Conservation (phyloP, 116 monocot species). For the Iris pallida region DNA sequence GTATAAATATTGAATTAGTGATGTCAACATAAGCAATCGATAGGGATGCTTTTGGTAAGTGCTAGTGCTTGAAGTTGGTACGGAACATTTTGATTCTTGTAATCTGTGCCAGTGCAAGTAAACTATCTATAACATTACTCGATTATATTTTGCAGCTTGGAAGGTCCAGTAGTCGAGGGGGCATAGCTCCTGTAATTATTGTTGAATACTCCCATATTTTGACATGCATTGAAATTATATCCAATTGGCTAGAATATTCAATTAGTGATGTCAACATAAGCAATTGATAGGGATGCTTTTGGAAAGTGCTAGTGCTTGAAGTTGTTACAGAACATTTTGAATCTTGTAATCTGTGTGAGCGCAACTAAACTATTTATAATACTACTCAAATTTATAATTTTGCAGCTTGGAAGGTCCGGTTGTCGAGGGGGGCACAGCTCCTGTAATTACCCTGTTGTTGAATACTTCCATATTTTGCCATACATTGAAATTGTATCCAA, state of each 20-base stretch:
- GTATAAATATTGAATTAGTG: not conserved
- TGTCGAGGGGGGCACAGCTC: constrained; percentile 11
- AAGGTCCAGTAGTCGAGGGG: constrained; percentile 34
- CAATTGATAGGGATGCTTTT: too few relatives aligned
- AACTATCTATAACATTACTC: not conserved
- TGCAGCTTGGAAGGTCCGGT: constrained; percentile 52
- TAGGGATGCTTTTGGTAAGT: too few relatives aligned
- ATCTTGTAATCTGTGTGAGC: not conserved
- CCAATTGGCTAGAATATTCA: constrained; percentile 22
- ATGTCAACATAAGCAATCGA: too few relatives aligned
- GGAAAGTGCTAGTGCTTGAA: not conserved
- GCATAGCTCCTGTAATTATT: constrained; percentile 18
- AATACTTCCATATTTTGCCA: constrained; percentile 50
- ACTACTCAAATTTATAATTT: not conserved
- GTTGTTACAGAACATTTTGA: not conserved
- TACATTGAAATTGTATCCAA: constrained; percentile 46
- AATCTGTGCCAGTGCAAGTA: not conserved
- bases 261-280: too few relatives aligned
- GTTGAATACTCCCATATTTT: constrained; percentile 45
- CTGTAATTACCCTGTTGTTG: constrained; percentile 36
- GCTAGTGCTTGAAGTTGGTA: not conserved
- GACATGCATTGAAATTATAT: constrained; percentile 52
- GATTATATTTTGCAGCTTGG: constrained; percentile 34
- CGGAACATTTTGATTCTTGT: not conserved
- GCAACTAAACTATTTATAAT: not conserved